Base-by-base conservation (phyloP, 805 yeast species). In the Pichia scutulata region DNA sequence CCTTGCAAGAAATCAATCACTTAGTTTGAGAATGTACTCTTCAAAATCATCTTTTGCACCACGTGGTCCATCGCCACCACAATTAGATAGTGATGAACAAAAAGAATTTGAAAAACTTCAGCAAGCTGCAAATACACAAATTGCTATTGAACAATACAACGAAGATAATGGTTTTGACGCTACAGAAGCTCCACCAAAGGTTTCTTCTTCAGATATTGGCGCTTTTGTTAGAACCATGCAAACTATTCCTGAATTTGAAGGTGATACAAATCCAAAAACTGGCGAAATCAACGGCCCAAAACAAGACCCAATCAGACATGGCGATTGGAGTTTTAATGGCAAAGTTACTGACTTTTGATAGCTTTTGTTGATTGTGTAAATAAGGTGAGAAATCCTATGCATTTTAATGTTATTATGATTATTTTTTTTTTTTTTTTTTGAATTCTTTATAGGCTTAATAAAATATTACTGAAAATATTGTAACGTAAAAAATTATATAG, bases 251-350 rank as follows among this genome's bases (percentile, higher is more conserved):
- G 99, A 93, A 62, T 93, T 93, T 63, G 96, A 90, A 67, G 99
- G 99, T 1, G 90, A 89, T 54, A 81, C 76, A 18, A 93, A 93
- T 63, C 99, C 99, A 0, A 77, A 73, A 51, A 93, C 99, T 0
- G 99, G 99, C 3, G 99, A 93, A 68, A 74, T 84, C 22, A 96
- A 96, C 44, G 99, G 99, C 0, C 99, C 99, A 24, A 93, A 93
- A 62, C 98, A 93, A 66, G 97, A 93, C 62, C 99, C 99, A 0
- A 74, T 89, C 55, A 80, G 82, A 60, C 70, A 66, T 50, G 89
- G 89, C 18, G 98, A 90, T 60, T 93, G 95, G 80, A 84, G 97
- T 9, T 93, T 84, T 67, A 92, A 93, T 62, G 99, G 99, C 0
- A 79, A 98, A 63, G 97, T 89, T 28, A 92, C 98, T 2, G 99